Evolutionary conservation across 2,329 filamentous ascomycete genomes (phyloP).

Genomic region (Colletotrichum neosansevieriae): DNA sequence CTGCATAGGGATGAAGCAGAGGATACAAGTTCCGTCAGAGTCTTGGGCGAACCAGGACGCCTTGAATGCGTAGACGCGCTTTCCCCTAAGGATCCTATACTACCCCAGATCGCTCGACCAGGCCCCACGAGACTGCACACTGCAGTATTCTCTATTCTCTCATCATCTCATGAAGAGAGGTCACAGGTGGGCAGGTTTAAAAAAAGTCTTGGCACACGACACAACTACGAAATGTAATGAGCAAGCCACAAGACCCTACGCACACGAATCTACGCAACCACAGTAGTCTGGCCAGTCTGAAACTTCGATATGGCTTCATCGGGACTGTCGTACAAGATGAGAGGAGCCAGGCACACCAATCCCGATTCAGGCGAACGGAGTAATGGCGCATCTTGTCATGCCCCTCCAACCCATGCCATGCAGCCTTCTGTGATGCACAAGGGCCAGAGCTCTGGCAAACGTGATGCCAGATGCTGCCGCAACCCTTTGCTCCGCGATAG

Average conservation of each 20-base stretch:
- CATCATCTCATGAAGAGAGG: background rate
- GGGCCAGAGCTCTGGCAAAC: background rate
- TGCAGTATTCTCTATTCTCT: too few species aligned
- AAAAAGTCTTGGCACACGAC: constrained; percentile 3
- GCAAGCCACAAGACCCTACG: background rate
- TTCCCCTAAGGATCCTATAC: background rate
- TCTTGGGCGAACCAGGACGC: background rate
- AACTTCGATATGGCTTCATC: background rate
- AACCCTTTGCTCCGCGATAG: background rate
- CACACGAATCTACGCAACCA: constrained; percentile 3
- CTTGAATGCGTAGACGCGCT: too few species aligned
- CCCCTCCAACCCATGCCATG: background rate
- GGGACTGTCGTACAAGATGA: constrained; percentile 17
- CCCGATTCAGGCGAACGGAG: background rate
- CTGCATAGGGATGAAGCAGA: background rate
- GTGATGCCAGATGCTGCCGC: constrained; percentile 8
- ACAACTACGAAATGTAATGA: background rate
- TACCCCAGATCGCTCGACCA: background rate
- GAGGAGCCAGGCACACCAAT: constrained; percentile 32
- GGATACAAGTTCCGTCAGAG: background rate
- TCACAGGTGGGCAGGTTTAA: background rate
- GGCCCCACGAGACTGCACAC: too few species aligned
- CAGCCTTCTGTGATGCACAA: background rate
- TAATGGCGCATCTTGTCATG: background rate
- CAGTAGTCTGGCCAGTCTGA: background rate